Evolutionary conservation across 768 basidiomycete species (phyloP), one percentile per base, ranked within the genome.

Genomic region (Astraeus odoratus): DNA sequence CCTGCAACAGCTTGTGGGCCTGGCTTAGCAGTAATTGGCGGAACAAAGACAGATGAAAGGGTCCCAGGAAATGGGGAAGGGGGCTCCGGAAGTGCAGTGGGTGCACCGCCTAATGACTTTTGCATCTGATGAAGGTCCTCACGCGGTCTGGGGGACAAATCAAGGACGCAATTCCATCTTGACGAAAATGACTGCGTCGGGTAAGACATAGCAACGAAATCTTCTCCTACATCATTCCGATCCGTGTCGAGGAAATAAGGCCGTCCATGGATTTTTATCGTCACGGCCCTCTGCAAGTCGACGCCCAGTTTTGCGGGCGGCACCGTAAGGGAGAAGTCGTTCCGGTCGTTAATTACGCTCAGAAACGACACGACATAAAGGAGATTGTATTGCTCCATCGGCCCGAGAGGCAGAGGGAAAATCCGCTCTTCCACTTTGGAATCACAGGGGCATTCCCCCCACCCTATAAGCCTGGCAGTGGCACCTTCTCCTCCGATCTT

Each of bases 341-440:
- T 71, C 47, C 66, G 65, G 19, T 81, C 76, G 50, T 81, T 74
- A 4, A 83, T 78, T 7, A 80, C 73, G 19, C 73, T 75, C 52
- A 87, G 69, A 58, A 93, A 88, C 9, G 82, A 79, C n/a, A 96
- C 88, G 1, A 86, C 84, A 52, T 94, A 94, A 13, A 96, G 75
- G 22, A 96, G 71, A 57, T 94, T 95, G 57, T 81, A 87, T 63
- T 95, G 92, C 30, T 90, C 89, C 56, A 74, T 68, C 2, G 82
- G 71, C 1, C 75, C 74, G n/a, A 95, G 72, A 9, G 57, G 70
- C 16, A 93, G 68, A 8, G 91, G 93, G 59, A 93, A 93, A 4
- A 77, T 67, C 15, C 54, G 60, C 22, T 71, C 66, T 40, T 68
- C 68, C 5, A 59, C 63, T 19, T 64, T 59, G 33, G 58, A 55